Evolutionary conservation across 1,139 yeast species (phyloP), one percentile per base, ranked within the genome.

Genomic region (Geotrichum citri-aurantii): DNA sequence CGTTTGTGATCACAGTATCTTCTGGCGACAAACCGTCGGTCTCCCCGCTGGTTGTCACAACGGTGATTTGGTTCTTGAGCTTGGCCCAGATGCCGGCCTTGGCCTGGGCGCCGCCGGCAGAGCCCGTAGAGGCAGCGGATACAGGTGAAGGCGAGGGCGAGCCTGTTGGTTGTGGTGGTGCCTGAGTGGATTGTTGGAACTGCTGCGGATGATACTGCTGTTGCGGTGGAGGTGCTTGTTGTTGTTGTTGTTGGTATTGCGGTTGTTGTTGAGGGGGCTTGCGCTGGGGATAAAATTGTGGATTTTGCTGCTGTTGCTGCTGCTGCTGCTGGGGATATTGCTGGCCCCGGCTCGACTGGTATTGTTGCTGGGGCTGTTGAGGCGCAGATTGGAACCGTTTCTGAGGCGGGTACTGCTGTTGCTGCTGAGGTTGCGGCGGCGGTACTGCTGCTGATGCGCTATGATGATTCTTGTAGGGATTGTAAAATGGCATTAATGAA

Each of bases 1-100:
- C 75, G 50, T 73, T 65, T 55, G 71, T 69, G 10, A 74, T 61
- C 7, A 71, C 69, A 0, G 77, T 73, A 54, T 73, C 75, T 48
- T 68, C 65, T 54, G 70, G 74, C 2, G 63, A 61, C 19, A 63
- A 70, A 6, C 73, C 71, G 55, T 73, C 77, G 51, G 66, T 66
- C 48, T 73, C 75, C 6, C 63, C 61, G 8, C 66, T 61, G 10
- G 66, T 61, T 3, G 40, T 31, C 1, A 11, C 40, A 14, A 72
- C 60, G 0, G 70, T 65, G 33, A 69, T 63, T 26, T 65, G 64
- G 2, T 71, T 65, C 33, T 69, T 54, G 24, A 54, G 33, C 11
- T 47, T 42, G 26, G 33, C 49, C 59, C 56, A 54, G 19, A 54
- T 26, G 23, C 48, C 48, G 23, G 52, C 40, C 10, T 29, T n/a